Percentiles rank a stretch among this genome's conserved stretches.
phyloP scores from a whole-genome alignment of 345 rosid species.

The Capsella bursapastoris region DNA sequence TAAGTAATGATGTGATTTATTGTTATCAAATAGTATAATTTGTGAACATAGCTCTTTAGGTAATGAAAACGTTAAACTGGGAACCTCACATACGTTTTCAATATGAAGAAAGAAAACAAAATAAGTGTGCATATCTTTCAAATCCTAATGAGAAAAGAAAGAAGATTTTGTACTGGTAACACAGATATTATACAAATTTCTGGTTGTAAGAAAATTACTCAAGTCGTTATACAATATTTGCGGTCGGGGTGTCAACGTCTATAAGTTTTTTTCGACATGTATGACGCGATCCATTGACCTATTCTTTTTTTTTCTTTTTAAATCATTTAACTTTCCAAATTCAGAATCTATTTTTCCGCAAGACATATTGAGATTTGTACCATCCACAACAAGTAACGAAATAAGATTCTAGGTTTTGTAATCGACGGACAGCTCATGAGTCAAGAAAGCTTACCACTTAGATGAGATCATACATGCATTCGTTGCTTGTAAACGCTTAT shows the following conservation, averaged over 20 bases:
- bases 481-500: not conserved
- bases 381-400: not conserved
- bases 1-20: not conserved
- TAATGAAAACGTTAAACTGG: not conserved
- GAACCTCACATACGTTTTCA: not conserved
- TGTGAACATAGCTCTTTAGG: no score
- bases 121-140: not conserved
- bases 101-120: not conserved
- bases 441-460: no score
- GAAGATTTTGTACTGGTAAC: not conserved
- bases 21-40: no score
- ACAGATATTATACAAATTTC: not conserved
- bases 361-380: not conserved
- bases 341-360: not conserved
- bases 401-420: slow-evolving; percentile 13
- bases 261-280: not conserved
- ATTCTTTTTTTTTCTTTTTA: not conserved
- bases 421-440: slow-evolving; percentile 14
- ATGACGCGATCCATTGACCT: slow-evolving; percentile 29
- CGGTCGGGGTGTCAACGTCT: not conserved
- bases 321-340: slow-evolving; percentile 6
- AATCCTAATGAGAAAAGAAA: not conserved
- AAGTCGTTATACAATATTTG: slow-evolving; percentile 20
- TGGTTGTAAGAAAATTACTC: not conserved
- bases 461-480: not conserved